phyloP scores from a whole-genome alignment of 306 rosid genomes.

The Casuarina cunninghamiana region DNA sequence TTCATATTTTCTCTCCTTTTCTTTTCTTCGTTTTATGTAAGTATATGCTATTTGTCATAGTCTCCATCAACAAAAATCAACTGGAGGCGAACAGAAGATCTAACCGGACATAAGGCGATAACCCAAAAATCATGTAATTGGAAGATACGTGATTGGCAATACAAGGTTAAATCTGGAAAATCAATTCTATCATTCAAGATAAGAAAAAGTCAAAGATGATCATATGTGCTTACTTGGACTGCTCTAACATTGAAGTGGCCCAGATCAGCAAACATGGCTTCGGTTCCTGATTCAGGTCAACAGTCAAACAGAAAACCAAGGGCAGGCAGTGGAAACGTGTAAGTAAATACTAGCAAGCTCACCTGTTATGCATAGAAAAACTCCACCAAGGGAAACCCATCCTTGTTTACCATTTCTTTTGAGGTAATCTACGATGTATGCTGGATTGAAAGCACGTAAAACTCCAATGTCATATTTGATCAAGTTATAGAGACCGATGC shows the following conservation, averaged over 20 bases:
- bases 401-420: conserved; percentile 51
- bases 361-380: conserved; percentile 63
- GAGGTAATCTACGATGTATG: conserved; percentile 42
- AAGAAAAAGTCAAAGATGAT: background rate
- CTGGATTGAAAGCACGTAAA: conserved; percentile 58
- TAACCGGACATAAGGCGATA: too few species aligned
- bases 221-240: conserved; percentile 56
- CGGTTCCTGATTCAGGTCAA: conserved; percentile 47
- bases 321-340: too few species aligned
- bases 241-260: conserved; percentile 78
- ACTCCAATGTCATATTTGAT: conserved; percentile 49
- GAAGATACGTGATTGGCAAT: too few species aligned
- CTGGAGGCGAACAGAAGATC: too few species aligned
- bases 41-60: too few species aligned
- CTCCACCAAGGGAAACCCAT: conserved; percentile 64
- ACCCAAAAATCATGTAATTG: too few species aligned
- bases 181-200: too few species aligned
- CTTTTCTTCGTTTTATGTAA: too few species aligned
- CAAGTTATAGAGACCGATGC: conserved; percentile 60
- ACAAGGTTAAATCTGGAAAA: too few species aligned
- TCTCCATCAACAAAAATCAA: too few species aligned
- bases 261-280: conserved; percentile 94
- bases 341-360: background rate
- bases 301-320: background rate
- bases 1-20: too few species aligned